phyloP scores from a whole-genome alignment of 768 basidiomycete species.

The Stropharia rugosoannulata region DNA sequence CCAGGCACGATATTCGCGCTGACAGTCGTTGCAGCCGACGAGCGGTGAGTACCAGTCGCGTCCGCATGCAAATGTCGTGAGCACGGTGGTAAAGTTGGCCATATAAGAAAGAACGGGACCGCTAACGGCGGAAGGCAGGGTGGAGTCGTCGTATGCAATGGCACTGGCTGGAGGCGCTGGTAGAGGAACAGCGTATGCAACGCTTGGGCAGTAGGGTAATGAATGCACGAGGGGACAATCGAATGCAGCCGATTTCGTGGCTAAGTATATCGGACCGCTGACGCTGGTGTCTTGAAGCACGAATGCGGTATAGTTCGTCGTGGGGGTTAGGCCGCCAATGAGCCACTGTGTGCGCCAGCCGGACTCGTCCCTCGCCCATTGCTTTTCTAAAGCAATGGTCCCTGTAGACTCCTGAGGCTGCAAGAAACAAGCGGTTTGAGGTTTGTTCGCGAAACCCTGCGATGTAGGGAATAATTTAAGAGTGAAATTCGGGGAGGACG shows the following conservation, averaged over 20 bases:
- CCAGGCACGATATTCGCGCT: conserved; percentile 72
- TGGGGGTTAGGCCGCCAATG: conserved; percentile 52
- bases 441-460: conserved; percentile 36
- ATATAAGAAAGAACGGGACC: conserved; percentile 55
- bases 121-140: conserved; percentile 49
- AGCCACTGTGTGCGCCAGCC: conserved; percentile 76
- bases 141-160: conserved; percentile 46
- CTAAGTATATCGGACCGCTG: conserved; percentile 67
- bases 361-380: conserved; percentile 54
- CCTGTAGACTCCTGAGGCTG: conserved; percentile 35
- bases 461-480: conserved; percentile 56
- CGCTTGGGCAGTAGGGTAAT: conserved; percentile 72
- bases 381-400: conserved; percentile 38
- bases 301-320: conserved; percentile 81
- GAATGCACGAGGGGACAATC: conserved; percentile 68
- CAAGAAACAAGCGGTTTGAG: conserved; percentile 64
- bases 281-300: conserved; percentile 57
- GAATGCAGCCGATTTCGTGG: conserved; percentile 80
- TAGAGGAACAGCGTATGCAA: conserved; percentile 70
- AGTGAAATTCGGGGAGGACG: conserved; percentile 47
- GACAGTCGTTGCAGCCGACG: conserved; percentile 75
- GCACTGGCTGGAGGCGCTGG: conserved; percentile 43
- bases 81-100: conserved; percentile 71
- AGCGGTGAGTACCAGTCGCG: conserved; percentile 79
- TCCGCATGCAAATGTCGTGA: conserved; percentile 76